phyloP scores from a whole-genome alignment of 2,329 filamentous ascomycete species.

The Nemania serpens region DNA sequence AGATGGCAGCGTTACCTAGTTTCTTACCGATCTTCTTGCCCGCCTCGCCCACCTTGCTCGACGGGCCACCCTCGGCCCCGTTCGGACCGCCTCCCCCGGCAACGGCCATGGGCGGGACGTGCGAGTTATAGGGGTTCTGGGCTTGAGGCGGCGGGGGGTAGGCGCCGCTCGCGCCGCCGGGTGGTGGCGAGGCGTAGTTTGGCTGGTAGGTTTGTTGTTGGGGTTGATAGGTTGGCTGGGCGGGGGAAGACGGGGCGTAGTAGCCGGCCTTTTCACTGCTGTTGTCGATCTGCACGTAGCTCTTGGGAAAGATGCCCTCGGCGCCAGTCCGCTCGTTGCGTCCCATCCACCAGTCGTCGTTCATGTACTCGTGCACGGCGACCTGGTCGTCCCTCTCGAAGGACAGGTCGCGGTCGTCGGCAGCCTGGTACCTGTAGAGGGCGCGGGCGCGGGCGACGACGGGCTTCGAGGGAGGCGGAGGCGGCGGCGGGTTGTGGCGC shows the following conservation, averaged over 20 bases:
- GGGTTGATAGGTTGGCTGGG: slow-evolving; percentile 31
- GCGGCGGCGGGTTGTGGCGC: slow-evolving; percentile 44
- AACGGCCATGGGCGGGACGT: slow-evolving; percentile 76
- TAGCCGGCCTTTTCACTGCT: slow-evolving; percentile 47
- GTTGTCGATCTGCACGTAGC: slow-evolving; percentile 79
- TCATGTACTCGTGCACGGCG: slow-evolving; percentile 88
- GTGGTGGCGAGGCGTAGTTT: slow-evolving; percentile 36
- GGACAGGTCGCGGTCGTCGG: slow-evolving; percentile 80
- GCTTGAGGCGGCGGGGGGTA: slow-evolving; percentile 49
- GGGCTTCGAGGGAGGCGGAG: slow-evolving; percentile 54
- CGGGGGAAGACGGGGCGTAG: slow-evolving; percentile 30
- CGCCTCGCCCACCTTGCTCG: slow-evolving; percentile 70
- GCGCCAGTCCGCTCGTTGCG: slow-evolving; percentile 79
- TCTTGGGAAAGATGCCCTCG: slow-evolving; percentile 94
- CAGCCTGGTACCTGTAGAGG: slow-evolving; percentile 79
- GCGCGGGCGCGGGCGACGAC: slow-evolving; percentile 76
- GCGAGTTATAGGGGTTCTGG: slow-evolving; percentile 68
- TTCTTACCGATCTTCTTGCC: slow-evolving; percentile 98
- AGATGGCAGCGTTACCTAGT: slow-evolving; percentile 80
- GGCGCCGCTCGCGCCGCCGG: slow-evolving; percentile 41
- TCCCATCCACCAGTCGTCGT: slow-evolving; percentile 96
- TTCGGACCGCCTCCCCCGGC: slow-evolving; percentile 62
- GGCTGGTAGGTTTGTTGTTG: slow-evolving; percentile 34
- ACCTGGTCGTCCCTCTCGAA: slow-evolving; percentile 82
- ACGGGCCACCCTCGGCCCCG: slow-evolving; percentile 47